Percentiles rank a stretch among this genome's conserved stretches.
Conservation (phyloP, 129 eudicot species). For the Flaveria brownii region DNA sequence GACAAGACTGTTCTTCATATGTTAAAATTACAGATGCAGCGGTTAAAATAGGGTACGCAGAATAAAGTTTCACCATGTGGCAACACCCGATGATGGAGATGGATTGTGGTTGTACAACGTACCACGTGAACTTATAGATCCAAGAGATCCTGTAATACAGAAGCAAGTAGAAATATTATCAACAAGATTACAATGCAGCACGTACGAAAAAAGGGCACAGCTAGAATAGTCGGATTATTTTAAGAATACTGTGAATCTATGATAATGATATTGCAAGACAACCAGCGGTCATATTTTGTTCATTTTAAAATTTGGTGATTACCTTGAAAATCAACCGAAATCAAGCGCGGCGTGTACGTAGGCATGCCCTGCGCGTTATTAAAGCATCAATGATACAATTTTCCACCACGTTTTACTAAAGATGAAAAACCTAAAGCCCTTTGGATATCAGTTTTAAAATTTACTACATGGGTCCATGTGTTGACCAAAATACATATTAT, state of each 20-base stretch:
- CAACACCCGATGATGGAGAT: slow-evolving; percentile 38
- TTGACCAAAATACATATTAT: slow-evolving; percentile 7
- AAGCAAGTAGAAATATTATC: neutral
- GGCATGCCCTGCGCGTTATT: slow-evolving; percentile 56
- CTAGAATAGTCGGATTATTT: slow-evolving; percentile 4
- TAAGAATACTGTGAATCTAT: neutral
- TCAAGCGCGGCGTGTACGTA: slow-evolving; percentile 90
- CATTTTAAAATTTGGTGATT: slow-evolving; percentile 1
- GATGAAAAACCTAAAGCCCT: neutral
- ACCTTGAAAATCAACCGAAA: slow-evolving; percentile 88
- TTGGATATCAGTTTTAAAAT: neutral
- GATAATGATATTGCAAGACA: slow-evolving; percentile 8
- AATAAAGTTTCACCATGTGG: slow-evolving; percentile 69
- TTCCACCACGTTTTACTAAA: neutral
- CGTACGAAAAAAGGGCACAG: neutral
- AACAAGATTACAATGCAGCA: neutral
- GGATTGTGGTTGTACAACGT: slow-evolving; percentile 67
- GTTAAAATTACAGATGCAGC: neutral
- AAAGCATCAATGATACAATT: slow-evolving; percentile 2
- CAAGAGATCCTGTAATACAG: slow-evolving; percentile 72
- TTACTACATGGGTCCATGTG: neutral
- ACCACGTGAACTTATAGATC: slow-evolving; percentile 80
- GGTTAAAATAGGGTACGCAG: neutral
- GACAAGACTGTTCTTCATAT: neutral
- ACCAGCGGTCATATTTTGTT: neutral